phyloP scores from a whole-genome alignment of 768 basidiomycete species.

The Amanita subjunquillea region DNA sequence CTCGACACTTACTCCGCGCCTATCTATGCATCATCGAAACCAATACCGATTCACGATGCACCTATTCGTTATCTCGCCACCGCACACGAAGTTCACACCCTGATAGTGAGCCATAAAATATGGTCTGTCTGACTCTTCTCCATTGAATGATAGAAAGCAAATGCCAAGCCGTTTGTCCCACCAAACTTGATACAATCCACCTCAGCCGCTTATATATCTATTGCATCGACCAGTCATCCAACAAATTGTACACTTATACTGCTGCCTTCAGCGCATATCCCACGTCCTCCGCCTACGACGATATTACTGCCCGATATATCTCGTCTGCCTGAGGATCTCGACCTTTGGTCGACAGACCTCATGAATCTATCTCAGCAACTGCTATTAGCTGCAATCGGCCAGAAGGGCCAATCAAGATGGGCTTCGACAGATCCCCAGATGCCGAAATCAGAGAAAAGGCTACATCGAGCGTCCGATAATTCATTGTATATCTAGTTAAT shows the following conservation, averaged over 20 bases:
- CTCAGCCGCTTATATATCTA: constrained; percentile 41
- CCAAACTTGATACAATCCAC: constrained; percentile 50
- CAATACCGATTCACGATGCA: constrained; percentile 27
- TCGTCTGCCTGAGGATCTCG: constrained; percentile 19
- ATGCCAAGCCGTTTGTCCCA: constrained; percentile 31
- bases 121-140: constrained; percentile 5
- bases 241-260: constrained; percentile 27
- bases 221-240: constrained; percentile 14
- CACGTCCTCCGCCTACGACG: constrained; percentile 28
- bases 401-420: constrained; percentile 13
- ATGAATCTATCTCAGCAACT: constrained; percentile 26
- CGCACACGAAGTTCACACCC: constrained; percentile 6
- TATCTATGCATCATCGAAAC: constrained; percentile 30
- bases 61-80: constrained; percentile 45
- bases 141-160: constrained; percentile 17
- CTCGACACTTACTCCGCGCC: constrained; percentile 44
- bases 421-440: background rate
- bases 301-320: constrained; percentile 24
- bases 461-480: constrained; percentile 32
- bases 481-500: constrained; percentile 37
- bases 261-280: constrained; percentile 36
- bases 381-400: constrained; percentile 23
- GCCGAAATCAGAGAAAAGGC: constrained; percentile 9
- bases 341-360: constrained; percentile 23
- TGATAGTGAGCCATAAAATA: constrained; percentile 11